Percentiles rank a stretch among this genome's conserved stretches.
Conservation (phyloP, 2,329 filamentous ascomycete species). For the Fusarium sp. region DNA sequence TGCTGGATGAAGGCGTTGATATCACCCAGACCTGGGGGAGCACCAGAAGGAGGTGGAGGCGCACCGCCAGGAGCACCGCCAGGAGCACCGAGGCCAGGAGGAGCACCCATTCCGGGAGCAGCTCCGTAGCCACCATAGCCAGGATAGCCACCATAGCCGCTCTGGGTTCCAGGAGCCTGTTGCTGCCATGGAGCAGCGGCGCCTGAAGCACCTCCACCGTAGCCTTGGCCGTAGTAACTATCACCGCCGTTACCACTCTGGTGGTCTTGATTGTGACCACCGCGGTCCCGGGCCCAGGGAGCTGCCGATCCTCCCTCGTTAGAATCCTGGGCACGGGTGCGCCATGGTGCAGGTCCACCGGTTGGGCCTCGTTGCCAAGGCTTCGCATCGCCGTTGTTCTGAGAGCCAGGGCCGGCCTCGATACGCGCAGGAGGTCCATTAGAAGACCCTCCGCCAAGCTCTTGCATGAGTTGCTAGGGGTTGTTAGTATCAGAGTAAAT, state of each 20-base stretch:
- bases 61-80: constrained; percentile 65
- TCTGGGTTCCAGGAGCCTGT: constrained; percentile 66
- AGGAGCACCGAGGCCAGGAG: constrained; percentile 61
- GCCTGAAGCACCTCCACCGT: constrained; percentile 49
- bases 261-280: constrained; percentile 63
- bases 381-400: constrained; percentile 74
- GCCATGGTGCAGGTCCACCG: constrained; percentile 88
- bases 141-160: constrained; percentile 70
- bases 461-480: constrained; percentile 92
- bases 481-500: constrained; percentile 58
- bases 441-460: constrained; percentile 79
- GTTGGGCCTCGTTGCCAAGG: constrained; percentile 92
- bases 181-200: constrained; percentile 68
- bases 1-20: constrained; percentile 78
- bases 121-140: constrained; percentile 67
- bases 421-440: constrained; percentile 82
- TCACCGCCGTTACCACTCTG: constrained; percentile 51
- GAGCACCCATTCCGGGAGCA: constrained; percentile 59
- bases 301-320: constrained; percentile 66
- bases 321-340: constrained; percentile 68
- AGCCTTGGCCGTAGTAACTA: constrained; percentile 52
- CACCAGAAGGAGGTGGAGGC: constrained; percentile 60
- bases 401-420: constrained; percentile 81
- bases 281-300: constrained; percentile 75
- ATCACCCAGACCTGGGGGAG: constrained; percentile 70